Evolutionary conservation across 129 eudicot species (phyloP).

Genomic region (Smallanthus sonchifolius): DNA sequence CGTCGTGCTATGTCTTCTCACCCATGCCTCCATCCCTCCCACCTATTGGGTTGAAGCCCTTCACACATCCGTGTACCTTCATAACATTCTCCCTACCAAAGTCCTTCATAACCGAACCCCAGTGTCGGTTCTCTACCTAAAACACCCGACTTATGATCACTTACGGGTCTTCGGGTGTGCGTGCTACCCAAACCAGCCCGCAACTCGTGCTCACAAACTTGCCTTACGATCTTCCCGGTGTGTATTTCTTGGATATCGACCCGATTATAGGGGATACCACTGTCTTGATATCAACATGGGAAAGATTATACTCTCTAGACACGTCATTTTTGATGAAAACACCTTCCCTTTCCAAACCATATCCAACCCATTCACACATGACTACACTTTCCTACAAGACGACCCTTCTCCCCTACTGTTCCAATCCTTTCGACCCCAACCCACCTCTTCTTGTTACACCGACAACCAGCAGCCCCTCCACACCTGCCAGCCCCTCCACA

Average conservation of each 20-base stretch:
- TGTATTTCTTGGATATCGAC: neutral
- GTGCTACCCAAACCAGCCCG: neutral
- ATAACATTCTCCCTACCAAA: neutral
- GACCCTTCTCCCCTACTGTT: neutral
- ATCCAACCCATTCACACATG: neutral
- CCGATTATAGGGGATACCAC: neutral
- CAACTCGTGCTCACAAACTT: neutral
- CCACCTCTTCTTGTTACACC: neutral
- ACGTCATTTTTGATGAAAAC: neutral
- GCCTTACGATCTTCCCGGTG: neutral
- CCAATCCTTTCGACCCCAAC: neutral
- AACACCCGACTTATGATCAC: neutral
- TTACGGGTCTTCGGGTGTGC: neutral
- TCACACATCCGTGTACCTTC: neutral
- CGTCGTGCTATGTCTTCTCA: neutral
- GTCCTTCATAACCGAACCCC: neutral
- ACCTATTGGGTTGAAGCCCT: neutral
- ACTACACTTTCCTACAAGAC: neutral
- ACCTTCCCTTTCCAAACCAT: neutral
- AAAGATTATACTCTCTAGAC: neutral
- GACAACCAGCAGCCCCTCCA: no score
- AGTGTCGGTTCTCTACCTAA: neutral
- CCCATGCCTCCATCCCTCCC: neutral
- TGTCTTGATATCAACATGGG: neutral
- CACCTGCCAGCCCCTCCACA: no score